phyloP scores from a whole-genome alignment of 2,329 filamentous ascomycete genomes.

The Lecanosticta acicola region DNA sequence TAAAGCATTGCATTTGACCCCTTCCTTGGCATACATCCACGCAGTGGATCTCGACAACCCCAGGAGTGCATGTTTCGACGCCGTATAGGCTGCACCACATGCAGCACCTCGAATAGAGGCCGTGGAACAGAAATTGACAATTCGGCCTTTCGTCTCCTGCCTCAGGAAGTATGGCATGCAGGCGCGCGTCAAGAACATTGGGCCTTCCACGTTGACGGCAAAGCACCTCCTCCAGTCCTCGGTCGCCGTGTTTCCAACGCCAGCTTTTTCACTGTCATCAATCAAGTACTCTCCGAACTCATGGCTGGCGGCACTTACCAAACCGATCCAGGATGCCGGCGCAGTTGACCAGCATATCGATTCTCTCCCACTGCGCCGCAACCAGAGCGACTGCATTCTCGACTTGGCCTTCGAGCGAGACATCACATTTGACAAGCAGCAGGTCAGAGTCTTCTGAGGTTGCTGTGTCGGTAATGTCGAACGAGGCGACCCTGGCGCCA shows the following conservation, averaged over 20 bases:
- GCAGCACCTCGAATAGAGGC: neutral
- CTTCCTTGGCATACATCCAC: constrained; percentile 1
- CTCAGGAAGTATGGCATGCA: neutral
- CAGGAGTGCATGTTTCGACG: neutral
- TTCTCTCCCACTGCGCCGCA: neutral
- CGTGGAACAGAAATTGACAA: neutral
- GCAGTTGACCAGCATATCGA: neutral
- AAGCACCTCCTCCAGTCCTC: neutral
- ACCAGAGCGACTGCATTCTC: neutral
- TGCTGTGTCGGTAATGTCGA: neutral
- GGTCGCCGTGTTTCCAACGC: neutral
- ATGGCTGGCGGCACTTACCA: neutral
- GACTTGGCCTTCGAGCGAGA: neutral
- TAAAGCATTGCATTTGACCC: neutral
- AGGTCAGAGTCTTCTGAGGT: neutral
- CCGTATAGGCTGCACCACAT: neutral
- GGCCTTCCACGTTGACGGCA: neutral
- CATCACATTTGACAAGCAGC: neutral
- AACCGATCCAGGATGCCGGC: neutral
- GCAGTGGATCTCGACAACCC: neutral
- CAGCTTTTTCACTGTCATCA: neutral
- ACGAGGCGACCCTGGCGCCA: neutral
- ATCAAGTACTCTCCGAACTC: too few relatives aligned
- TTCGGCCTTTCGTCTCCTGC: neutral
- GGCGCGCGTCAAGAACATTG: neutral